Conservation (phyloP, 140 eudicot species). For the Flaveria floridana region DNA sequence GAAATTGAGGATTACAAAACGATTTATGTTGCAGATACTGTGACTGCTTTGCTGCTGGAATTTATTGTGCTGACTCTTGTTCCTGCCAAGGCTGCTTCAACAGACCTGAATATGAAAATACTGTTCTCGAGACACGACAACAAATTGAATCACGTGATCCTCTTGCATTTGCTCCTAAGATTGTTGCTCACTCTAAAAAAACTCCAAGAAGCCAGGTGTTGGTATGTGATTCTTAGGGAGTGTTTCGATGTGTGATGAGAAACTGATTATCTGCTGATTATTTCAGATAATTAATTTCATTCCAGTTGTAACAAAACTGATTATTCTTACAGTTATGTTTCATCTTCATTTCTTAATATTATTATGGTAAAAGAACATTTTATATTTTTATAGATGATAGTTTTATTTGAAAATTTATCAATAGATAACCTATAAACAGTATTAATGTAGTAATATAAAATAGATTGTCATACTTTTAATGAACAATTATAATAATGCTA, state of each 20-base stretch:
- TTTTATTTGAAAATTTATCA: neutral
- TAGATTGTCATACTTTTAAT: neutral
- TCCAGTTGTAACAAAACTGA: neutral
- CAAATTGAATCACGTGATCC: slow-evolving; percentile 87
- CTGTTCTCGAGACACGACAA: slow-evolving; percentile 59
- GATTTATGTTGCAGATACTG: slow-evolving; percentile 61
- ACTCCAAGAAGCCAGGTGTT: slow-evolving; percentile 35
- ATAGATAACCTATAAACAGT: neutral
- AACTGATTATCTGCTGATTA: neutral
- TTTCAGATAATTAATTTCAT: neutral
- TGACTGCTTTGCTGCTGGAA: slow-evolving; percentile 94
- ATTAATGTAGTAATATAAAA: neutral
- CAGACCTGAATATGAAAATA: slow-evolving; percentile 64
- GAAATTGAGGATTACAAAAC: slow-evolving; percentile 1
- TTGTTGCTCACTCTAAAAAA: slow-evolving; percentile 39
- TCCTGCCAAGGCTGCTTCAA: slow-evolving; percentile 86
- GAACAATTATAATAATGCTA: neutral
- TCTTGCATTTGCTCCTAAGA: slow-evolving; percentile 87
- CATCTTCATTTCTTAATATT: too few species aligned
- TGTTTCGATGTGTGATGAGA: neutral
- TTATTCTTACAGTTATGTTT: slow-evolving; percentile 1
- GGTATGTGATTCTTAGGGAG: slow-evolving; percentile 41
- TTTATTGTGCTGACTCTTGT: slow-evolving; percentile 70
- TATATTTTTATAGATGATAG: neutral
- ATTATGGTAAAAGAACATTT: neutral